A percentile compares a stretch with the other conserved stretches of the same genome.
These are phyloP conservation scores for Sanchytrium tribonematis DNA, from an alignment of 371 early-diverging fungal genomes.

Conservation along the genomic window DNA sequence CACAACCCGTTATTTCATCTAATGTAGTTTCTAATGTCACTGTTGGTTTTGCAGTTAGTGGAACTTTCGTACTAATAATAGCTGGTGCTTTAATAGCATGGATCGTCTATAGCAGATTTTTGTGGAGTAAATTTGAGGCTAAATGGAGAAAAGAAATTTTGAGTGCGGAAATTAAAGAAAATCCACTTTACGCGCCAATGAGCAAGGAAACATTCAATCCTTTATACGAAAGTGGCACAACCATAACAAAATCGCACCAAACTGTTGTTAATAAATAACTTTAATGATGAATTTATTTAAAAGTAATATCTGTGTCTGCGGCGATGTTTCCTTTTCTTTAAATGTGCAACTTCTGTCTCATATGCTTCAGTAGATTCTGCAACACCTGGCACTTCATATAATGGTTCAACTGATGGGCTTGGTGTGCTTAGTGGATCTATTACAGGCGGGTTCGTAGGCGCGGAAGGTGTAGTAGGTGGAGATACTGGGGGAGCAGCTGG, in stretches of 20 bases:
- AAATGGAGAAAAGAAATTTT: conserved; percentile 5
- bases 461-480: not conserved
- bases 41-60: conserved; percentile 4
- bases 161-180: conserved; percentile 2
- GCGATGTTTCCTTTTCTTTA: no score
- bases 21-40: not conserved
- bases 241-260: conserved; percentile 1
- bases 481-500: not conserved
- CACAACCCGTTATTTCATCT: no score
- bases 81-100: conserved; percentile 2
- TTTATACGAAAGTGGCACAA: conserved; percentile 2
- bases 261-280: no score
- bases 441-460: no score
- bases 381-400: no score
- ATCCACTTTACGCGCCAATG: conserved; percentile 4
- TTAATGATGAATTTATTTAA: no score
- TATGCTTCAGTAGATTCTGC: no score
- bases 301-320: no score
- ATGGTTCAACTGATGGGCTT: no score
- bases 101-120: conserved; percentile 2
- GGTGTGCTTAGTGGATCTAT: no score
- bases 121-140: conserved; percentile 4
- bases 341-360: no score
- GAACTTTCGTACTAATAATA: not conserved
- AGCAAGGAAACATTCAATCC: conserved; percentile 4